phyloP scores from a whole-genome alignment of 2,329 filamentous ascomycete species.

The Botrytis porri region DNA sequence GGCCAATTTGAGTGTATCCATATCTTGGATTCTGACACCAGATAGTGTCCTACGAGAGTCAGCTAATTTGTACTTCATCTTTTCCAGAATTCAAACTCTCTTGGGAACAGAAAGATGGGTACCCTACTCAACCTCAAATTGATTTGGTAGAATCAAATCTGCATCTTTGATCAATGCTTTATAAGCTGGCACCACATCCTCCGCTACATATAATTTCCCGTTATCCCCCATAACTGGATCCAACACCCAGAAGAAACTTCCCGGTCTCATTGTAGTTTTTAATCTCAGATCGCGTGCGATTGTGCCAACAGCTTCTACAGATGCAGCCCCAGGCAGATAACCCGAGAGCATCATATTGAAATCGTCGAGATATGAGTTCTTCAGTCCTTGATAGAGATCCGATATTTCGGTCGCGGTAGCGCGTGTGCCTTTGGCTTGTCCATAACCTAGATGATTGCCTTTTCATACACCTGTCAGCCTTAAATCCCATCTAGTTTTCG shows the following conservation, averaged over 20 bases:
- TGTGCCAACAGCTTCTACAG: slow-evolving; percentile 76
- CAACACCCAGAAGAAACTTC: slow-evolving; percentile 92
- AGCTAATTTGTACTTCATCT: neutral
- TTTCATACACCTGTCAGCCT: slow-evolving; percentile 22
- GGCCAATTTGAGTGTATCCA: slow-evolving; percentile 68
- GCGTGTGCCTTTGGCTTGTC: slow-evolving; percentile 80
- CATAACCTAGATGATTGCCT: slow-evolving; percentile 96
- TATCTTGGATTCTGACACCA: slow-evolving; percentile 76
- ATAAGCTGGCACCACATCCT: slow-evolving; percentile 89
- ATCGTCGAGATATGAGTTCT: slow-evolving; percentile 77
- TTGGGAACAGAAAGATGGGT: neutral
- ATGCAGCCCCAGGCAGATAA: slow-evolving; percentile 85
- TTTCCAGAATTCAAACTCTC: neutral
- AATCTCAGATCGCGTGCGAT: slow-evolving; percentile 79
- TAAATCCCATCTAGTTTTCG: slow-evolving; percentile 7
- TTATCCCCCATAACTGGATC: slow-evolving; percentile 99
- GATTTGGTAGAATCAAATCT: slow-evolving; percentile 91
- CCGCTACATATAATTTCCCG: slow-evolving; percentile 83
- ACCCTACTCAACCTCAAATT: slow-evolving; percentile 90
- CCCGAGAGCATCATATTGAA: slow-evolving; percentile 95
- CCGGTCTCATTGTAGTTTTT: slow-evolving; percentile 59
- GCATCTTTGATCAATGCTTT: slow-evolving; percentile 75
- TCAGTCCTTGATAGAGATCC: slow-evolving; percentile 80
- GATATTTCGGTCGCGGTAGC: slow-evolving; percentile 78
- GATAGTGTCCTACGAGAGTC: slow-evolving; percentile 65